Base-by-base conservation (phyloP, 306 rosid species). In the Bauhinia variegata region DNA sequence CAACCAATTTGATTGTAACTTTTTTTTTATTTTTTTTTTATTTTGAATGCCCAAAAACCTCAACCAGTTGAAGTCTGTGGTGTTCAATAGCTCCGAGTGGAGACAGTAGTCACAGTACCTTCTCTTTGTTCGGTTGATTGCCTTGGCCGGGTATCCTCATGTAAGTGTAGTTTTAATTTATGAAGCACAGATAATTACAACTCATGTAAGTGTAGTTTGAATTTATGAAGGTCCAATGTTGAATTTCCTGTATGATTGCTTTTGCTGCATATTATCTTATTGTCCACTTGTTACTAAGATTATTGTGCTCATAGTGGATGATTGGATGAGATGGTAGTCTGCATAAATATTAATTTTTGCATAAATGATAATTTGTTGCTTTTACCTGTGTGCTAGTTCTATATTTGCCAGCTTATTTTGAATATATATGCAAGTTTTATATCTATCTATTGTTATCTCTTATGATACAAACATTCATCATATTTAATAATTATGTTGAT, bases 1-100 rank as follows among this genome's bases (percentile, higher is more conserved):
- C 84, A 93, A 90, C 83, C 96, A 88, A 66, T 66, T 90, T 55
- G 49, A 73, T 38, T 93, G 99, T 71, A 93, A 90, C 85, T 88
- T 93, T 73, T n/a, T n/a, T n/a, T n/a, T n/a, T n/a, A n/a, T n/a
- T n/a, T n/a, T n/a, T n/a, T n/a, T n/a, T 75, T 72, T 63, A 72
- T 93, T 37, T 51, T 73, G 60, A 88, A 80, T 85, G 83, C 88
- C 63, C 81, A 77, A 82, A 82, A 73, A 75, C 77, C 72, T 68
- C 78, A 63, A 68, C 61, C 73, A 15, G 82, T 66, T 75, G 70
- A 60, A 76, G 72, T 48, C 43, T 80, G 74, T 76, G 84, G 62
- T 71, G 78, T 70, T 75, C 74, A 78, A n/a, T 80, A 83, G 68
- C 54, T 2, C 63, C 80, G 86, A 49, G 76, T 75, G 43, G 95